These are phyloP conservation scores for Amanita rubescens DNA, from an alignment of 768 basidiomycete species.

Conservation along the genomic window DNA sequence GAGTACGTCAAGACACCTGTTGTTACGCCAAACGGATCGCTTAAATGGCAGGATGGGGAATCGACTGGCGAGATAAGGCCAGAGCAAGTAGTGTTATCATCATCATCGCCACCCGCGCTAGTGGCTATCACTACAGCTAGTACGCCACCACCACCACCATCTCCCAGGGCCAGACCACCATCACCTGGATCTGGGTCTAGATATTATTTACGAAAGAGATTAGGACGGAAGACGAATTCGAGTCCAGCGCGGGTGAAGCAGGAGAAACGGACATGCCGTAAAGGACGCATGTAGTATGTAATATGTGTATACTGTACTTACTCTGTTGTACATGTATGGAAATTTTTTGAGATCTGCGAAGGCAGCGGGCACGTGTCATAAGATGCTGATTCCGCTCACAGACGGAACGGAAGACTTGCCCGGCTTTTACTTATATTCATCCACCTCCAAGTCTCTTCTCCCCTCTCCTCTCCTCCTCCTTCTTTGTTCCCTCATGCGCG, in stretches of 20 bases:
- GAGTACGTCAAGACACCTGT: conserved; percentile 43
- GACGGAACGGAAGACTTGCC: neutral
- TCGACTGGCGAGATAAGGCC: conserved; percentile 14
- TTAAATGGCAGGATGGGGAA: conserved; percentile 30
- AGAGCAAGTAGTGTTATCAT: too few species aligned
- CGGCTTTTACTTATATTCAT: too few species aligned
- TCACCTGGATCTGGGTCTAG: conserved; percentile 12
- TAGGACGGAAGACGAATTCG: conserved; percentile 10
- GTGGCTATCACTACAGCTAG: too few species aligned
- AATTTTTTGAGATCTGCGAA: too few species aligned
- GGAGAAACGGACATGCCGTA: neutral
- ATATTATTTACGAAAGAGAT: conserved; percentile 28
- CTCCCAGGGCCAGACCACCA: neutral
- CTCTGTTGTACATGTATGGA: too few species aligned
- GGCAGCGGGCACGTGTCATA: too few species aligned
- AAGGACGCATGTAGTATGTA: too few species aligned
- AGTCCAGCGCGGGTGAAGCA: neutral
- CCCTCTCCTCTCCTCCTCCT: too few species aligned
- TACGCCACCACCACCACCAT: neutral
- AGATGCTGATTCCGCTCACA: neutral
- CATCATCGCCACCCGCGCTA: too few species aligned
- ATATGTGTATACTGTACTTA: too few species aligned
- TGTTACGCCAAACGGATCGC: conserved; percentile 49
- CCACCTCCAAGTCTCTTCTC: too few species aligned
- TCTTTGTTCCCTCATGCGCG: conserved; percentile 23